Conservation (phyloP, 106 monocot genomes). For the Dioscorea dumetorum region DNA sequence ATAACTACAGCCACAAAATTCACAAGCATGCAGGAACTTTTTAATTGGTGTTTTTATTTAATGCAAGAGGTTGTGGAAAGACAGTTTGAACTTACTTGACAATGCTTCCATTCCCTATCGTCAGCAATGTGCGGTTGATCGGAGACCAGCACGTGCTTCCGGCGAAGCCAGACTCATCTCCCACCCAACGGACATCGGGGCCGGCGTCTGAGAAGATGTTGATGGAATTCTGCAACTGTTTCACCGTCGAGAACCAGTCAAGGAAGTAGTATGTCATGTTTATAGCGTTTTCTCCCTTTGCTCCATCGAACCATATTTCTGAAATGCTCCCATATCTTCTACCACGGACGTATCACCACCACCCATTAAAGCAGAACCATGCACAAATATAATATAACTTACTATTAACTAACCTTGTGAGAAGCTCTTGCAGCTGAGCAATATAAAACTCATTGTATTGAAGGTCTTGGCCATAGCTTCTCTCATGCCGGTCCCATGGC, state of each 20-base stretch:
- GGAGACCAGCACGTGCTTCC: constrained; percentile 77
- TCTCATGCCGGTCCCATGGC: constrained; percentile 93
- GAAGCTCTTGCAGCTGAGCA: constrained; percentile 63
- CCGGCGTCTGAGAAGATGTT: constrained; percentile 96
- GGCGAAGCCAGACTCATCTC: constrained; percentile 71
- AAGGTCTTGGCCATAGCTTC: constrained; percentile 46
- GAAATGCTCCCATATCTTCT: constrained; percentile 62
- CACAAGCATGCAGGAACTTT: no score
- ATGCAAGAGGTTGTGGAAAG: no score
- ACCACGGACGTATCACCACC: no score
- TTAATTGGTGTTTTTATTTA: no score
- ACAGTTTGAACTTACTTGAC: constrained; percentile 21
- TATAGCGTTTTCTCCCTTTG: constrained; percentile 63
- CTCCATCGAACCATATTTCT: constrained; percentile 98
- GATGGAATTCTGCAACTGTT: constrained; percentile 66
- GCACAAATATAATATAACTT: not conserved
- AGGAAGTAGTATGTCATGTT: constrained; percentile 86
- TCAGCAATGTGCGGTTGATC: constrained; percentile 50
- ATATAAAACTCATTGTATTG: constrained; percentile 84
- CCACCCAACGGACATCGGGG: constrained; percentile 82
- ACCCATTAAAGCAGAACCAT: not conserved
- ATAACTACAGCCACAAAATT: constrained; percentile 28
- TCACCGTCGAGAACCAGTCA: constrained; percentile 67
- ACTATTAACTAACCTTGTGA: constrained; percentile 26
- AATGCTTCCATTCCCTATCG: constrained; percentile 52